Evolutionary conservation across 2,329 filamentous ascomycete genomes (phyloP).

Genomic region (Pseudocercospora musae): DNA sequence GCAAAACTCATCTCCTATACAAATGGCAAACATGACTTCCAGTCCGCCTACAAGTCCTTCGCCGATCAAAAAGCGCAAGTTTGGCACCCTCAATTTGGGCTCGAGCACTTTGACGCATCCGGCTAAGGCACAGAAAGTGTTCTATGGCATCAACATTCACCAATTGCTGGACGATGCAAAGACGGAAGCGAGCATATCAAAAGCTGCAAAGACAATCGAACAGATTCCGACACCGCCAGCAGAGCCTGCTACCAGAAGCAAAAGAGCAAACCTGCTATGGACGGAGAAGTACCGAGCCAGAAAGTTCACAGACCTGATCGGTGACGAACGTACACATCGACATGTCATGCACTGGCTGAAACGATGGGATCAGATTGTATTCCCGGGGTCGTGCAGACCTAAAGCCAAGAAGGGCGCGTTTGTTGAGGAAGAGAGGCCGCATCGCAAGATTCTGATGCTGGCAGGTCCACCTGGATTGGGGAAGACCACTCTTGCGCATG

Average conservation of each 20-base stretch:
- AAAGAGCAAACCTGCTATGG: constrained; percentile 66
- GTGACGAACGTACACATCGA: constrained; percentile 90
- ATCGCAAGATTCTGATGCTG: constrained; percentile 83
- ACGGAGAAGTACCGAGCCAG: constrained; percentile 95
- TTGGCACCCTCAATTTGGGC: constrained; percentile 29
- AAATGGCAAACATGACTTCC: constrained; percentile 61
- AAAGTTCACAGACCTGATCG: constrained; percentile 88
- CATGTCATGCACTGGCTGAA: constrained; percentile 91
- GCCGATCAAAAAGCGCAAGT: constrained; percentile 31
- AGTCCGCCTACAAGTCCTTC: constrained; percentile 50
- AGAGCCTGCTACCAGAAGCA: constrained; percentile 32
- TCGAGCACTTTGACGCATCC: constrained; percentile 36
- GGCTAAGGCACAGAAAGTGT: constrained; percentile 68
- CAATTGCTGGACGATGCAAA: constrained; percentile 70
- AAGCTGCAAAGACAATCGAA: constrained; percentile 27
- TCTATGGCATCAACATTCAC: constrained; percentile 92
- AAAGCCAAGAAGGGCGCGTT: constrained; percentile 47
- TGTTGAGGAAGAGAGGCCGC: constrained; percentile 62
- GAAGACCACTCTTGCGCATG: constrained; percentile 94
- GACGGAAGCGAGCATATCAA: constrained; percentile 51
- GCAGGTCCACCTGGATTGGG: constrained; percentile 90
- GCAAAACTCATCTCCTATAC: constrained; percentile 50
- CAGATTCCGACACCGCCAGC: constrained; percentile 37
- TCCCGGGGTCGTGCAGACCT: constrained; percentile 67
- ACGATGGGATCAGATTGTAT: constrained; percentile 88